These are phyloP conservation scores for Annulohypoxylon bovei DNA, from an alignment of 495 filamentous ascomycete species.

Conservation along the genomic window DNA sequence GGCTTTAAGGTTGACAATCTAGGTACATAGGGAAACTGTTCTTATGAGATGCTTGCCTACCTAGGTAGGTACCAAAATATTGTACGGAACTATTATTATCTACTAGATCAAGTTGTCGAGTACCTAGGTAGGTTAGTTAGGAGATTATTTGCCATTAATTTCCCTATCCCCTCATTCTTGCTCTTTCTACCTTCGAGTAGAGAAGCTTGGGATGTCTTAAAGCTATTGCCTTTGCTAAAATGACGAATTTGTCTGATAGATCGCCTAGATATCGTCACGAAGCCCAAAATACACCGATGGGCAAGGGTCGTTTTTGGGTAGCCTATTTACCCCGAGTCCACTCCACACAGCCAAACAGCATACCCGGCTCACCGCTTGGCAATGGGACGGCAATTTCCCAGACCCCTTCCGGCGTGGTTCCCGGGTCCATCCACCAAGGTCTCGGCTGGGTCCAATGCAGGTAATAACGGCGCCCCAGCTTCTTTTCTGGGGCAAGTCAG, in stretches of 20 bases:
- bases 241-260: background rate
- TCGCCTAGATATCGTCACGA: background rate
- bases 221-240: background rate
- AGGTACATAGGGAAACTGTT: background rate
- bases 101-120: background rate
- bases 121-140: background rate
- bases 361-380: conserved; percentile 26
- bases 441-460: conserved; percentile 13
- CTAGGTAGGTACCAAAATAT: background rate
- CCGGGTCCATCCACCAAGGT: conserved; percentile 19
- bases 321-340: background rate
- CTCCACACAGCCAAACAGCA: conserved; percentile 9
- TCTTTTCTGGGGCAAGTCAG: conserved; percentile 18
- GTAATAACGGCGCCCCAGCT: conserved; percentile 2
- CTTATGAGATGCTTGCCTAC: background rate
- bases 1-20: background rate
- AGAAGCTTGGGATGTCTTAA: background rate
- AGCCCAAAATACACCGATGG: background rate
- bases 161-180: background rate
- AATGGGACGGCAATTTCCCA: conserved; percentile 36
- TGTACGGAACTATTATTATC: background rate
- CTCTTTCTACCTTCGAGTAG: background rate
- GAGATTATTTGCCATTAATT: background rate
- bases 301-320: background rate
- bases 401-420: conserved; percentile 19